Base-by-base conservation (phyloP, 495 filamentous ascomycete genomes). In the Cryomyces minteri region DNA sequence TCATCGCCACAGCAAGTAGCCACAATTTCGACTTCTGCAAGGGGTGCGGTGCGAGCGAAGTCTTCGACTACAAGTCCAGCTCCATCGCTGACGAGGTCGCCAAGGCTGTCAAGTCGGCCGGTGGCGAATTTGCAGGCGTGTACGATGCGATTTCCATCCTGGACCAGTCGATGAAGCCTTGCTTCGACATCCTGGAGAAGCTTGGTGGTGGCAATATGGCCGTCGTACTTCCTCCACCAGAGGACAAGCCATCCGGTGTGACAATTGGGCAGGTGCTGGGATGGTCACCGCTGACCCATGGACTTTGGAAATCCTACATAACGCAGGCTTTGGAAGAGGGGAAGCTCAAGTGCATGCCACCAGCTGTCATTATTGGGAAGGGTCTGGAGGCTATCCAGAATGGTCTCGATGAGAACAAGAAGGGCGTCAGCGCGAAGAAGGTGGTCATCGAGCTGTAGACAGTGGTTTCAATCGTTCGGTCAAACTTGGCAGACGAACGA, bases 221-320 rank as follows among this genome's bases (percentile, higher is more conserved):
- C 25, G 60, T 52, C 49, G 41, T 48, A 25, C 60, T 62, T 51
- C 63, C 60, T 37, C 61, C 58, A 4, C 57, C 62, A 7, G 38
- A 45, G 4, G 48, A 57, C 11, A 48, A 62, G 8, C 62, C 62
- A 1, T 52, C 33, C n/a, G 66, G 63, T 46, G 59, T 70, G 28
- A 65, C 57, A 31, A 40, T 39, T 0, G 31, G 25, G 28, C n/a
- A 9, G 29, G 32, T 49, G 46, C 12, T 52, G 58, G 63, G 12
- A 62, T 66, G 64, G 60, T 66, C 32, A 61, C 66, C 34, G 67
- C 50, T 64, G 39, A 58, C 59, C 6, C 59, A 57, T 7, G 58
- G 62, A 0, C 51, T 69, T 31, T 72, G 59, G 56, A 53, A 47
- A 44, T 57, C 69, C n/a, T 69, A 52, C 43, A 48, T 67, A 6